Conservation (phyloP, 164 flowering plant species). For the Paratinospora sagittata region DNA sequence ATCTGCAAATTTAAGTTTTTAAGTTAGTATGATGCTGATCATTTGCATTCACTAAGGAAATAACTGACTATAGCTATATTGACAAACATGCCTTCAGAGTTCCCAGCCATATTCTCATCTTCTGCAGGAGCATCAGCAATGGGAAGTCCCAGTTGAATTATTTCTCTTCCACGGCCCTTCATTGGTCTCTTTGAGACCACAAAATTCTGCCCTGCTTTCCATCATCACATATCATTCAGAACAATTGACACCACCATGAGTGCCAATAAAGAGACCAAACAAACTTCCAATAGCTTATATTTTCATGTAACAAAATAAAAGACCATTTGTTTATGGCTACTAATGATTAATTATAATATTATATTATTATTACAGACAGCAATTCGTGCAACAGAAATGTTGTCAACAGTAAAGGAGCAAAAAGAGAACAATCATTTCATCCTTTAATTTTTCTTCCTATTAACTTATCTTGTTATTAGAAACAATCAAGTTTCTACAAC, state of each 20-base stretch:
- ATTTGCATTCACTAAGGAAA: background rate
- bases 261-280: background rate
- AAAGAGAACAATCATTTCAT: background rate
- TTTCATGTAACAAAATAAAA: background rate
- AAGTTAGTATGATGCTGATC: background rate
- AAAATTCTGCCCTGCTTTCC: constrained; percentile 67
- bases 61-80: background rate
- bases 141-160: constrained; percentile 72
- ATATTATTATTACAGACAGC: background rate
- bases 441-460: background rate
- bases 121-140: constrained; percentile 58
- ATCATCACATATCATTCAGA: constrained; percentile 1
- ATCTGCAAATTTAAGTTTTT: constrained; percentile 39
- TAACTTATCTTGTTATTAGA: background rate
- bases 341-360: background rate
- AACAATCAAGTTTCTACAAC: background rate
- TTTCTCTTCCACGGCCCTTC: constrained; percentile 87
- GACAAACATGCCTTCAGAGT: constrained; percentile 52
- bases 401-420: background rate
- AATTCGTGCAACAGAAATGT: background rate
- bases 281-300: background rate
- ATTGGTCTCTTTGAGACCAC: constrained; percentile 61
- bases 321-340: background rate
- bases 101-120: constrained; percentile 44
- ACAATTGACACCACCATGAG: background rate